phyloP scores from a whole-genome alignment of 2,329 filamentous ascomycete species.

The Coniella vitis region DNA sequence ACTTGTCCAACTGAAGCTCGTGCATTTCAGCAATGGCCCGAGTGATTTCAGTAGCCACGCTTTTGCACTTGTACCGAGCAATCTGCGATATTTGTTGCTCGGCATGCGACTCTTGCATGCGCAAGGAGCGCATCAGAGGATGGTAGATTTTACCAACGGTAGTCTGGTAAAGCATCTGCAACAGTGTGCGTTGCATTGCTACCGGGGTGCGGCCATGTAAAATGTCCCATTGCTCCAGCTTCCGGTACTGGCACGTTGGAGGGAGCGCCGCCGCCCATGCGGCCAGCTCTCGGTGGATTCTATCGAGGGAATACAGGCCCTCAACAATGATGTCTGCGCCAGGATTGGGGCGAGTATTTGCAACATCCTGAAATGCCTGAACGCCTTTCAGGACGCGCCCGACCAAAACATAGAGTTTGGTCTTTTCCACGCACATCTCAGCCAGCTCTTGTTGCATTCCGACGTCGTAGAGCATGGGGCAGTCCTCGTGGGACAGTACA shows the following conservation, averaged over 20 bases:
- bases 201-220: slow-evolving; percentile 54
- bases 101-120: slow-evolving; percentile 29
- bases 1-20: slow-evolving; percentile 64
- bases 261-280: slow-evolving; percentile 71
- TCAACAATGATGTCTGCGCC: slow-evolving; percentile 1
- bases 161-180: slow-evolving; percentile 92
- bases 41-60: slow-evolving; percentile 80
- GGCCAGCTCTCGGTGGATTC: slow-evolving; percentile 73
- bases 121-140: slow-evolving; percentile 71
- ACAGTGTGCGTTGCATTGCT: slow-evolving; percentile 69
- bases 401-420: slow-evolving; percentile 82
- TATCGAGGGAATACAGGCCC: slow-evolving; percentile 57
- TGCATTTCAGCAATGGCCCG: slow-evolving; percentile 74
- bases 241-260: slow-evolving; percentile 60
- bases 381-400: slow-evolving; percentile 85
- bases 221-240: slow-evolving; percentile 46
- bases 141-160: slow-evolving; percentile 86
- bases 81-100: slow-evolving; percentile 29
- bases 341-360: slow-evolving; percentile 72
- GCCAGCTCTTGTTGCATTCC: slow-evolving; percentile 73
- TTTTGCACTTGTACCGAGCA: slow-evolving; percentile 74
- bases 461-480: slow-evolving; percentile 62
- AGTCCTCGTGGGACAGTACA: slow-evolving; percentile 61
- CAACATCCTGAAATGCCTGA: slow-evolving; percentile 69
- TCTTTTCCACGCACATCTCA: slow-evolving; percentile 84